Evolutionary conservation across 2,329 filamentous ascomycete genomes (phyloP).

Genomic region (Chrysoporthe deuterocubensis): DNA sequence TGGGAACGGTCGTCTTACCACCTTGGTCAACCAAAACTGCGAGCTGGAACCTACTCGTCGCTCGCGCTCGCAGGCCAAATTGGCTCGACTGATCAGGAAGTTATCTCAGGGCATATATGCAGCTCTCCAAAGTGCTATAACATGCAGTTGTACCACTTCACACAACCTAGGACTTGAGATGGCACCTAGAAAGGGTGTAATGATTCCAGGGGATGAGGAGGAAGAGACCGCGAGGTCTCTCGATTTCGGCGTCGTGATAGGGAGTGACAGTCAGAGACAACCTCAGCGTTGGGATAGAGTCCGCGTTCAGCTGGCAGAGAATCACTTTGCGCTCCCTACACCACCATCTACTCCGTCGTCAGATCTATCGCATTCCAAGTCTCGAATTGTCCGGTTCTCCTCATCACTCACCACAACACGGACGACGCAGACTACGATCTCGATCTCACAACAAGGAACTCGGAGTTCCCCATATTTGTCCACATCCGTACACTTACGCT

Average conservation of each 20-base stretch:
- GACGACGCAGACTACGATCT: not conserved
- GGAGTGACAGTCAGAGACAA: constrained; percentile 1
- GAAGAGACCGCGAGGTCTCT: not conserved
- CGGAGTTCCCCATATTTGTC: not conserved
- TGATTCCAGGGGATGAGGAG: constrained; percentile 6
- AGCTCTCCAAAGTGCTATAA: constrained; percentile 6
- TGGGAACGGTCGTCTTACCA: constrained; percentile 19
- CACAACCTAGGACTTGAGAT: constrained; percentile 12
- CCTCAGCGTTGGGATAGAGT: constrained; percentile 8
- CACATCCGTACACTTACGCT: not conserved
- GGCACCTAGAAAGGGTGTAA: constrained; percentile 2
- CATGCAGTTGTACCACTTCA: constrained; percentile 11
- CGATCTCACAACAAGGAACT: not conserved
- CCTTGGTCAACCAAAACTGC: constrained; percentile 18
- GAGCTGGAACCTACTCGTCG: constrained; percentile 16
- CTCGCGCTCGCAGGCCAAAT: constrained; percentile 10
- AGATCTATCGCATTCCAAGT: not conserved
- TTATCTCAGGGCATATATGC: constrained; percentile 5
- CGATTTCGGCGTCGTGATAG: not conserved
- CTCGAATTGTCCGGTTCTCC: not conserved
- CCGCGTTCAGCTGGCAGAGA: constrained; percentile 2
- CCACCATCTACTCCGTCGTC: not conserved
- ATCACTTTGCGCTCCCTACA: not conserved
- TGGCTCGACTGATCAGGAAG: constrained; percentile 7
- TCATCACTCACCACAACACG: constrained; percentile 1